A percentile compares a stretch with the other conserved stretches of the same genome.
Evolutionary conservation across 208 protist species (phyloP).

Genomic region (Trypanosoma brucei): DNA sequence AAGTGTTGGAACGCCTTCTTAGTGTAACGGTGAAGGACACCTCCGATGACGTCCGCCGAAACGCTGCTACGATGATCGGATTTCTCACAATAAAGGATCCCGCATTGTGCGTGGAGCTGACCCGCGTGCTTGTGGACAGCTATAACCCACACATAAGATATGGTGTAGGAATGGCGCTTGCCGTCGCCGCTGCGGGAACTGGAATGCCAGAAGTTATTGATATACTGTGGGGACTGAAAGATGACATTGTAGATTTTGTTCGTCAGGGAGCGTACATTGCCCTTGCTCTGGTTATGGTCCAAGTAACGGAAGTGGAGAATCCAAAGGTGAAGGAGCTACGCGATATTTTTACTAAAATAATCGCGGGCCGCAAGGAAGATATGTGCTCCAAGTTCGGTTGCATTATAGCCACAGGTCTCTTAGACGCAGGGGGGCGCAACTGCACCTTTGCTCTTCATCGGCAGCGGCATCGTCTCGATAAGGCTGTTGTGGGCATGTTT

Average conservation of each 20-base stretch:
- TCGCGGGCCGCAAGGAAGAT: slow-evolving; percentile 93
- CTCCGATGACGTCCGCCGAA: slow-evolving; percentile 97
- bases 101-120: slow-evolving; percentile 84
- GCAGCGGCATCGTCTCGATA: slow-evolving; percentile 92
- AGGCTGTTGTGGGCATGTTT: slow-evolving; percentile 95
- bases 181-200: slow-evolving; percentile 96
- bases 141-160: slow-evolving; percentile 99
- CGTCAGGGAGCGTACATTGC: slow-evolving; percentile 96
- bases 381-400: slow-evolving; percentile 97
- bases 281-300: slow-evolving; percentile 95
- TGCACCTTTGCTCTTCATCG: slow-evolving; percentile 94
- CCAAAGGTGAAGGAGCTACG: slow-evolving; percentile 88
- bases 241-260: slow-evolving; percentile 97
- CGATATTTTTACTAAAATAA: slow-evolving; percentile 60
- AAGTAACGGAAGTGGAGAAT: slow-evolving; percentile 87
- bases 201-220: slow-evolving; percentile 90
- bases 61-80: slow-evolving; percentile 96
- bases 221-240: slow-evolving; percentile 92
- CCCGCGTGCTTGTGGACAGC: slow-evolving; percentile 87
- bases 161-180: slow-evolving; percentile 96
- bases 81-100: slow-evolving; percentile 97
- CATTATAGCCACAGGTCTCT: slow-evolving; percentile 95
- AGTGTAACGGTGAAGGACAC: slow-evolving; percentile 97
- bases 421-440: slow-evolving; percentile 98
- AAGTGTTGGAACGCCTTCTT: slow-evolving; percentile 93